Conservation (phyloP, 306 rosid genomes). For the Canavalia gladiata region DNA sequence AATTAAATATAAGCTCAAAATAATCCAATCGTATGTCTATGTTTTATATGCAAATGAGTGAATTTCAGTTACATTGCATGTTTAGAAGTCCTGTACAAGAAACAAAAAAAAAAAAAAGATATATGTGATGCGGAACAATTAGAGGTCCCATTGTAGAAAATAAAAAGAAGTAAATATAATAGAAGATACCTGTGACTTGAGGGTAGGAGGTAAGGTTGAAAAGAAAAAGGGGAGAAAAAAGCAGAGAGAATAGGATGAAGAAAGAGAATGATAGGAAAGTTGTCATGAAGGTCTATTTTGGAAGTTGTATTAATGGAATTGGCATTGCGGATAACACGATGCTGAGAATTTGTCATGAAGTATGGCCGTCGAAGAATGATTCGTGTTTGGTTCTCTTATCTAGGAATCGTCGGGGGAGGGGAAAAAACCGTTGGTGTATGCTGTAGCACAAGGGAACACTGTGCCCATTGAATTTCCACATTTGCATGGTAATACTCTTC, state of each 20-base stretch:
- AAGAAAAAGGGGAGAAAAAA: slow-evolving; percentile 25
- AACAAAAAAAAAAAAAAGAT: neutral
- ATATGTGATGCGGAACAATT: slow-evolving; percentile 3
- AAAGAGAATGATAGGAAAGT: slow-evolving; percentile 34
- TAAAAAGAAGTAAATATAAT: neutral
- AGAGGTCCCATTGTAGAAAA: slow-evolving; percentile 8
- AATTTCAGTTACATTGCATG: neutral
- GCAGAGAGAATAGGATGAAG: slow-evolving; percentile 20
- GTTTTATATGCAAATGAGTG: neutral
- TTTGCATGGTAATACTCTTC: slow-evolving; percentile 2
- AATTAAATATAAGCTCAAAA: neutral
- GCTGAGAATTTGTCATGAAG: slow-evolving; percentile 46
- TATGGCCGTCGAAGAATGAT: slow-evolving; percentile 40
- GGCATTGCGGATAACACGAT: slow-evolving; percentile 49
- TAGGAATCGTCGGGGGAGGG: slow-evolving; percentile 37
- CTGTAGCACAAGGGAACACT: slow-evolving; percentile 19
- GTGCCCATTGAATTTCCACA: neutral
- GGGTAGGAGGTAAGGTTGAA: neutral
- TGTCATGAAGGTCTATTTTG: neutral
- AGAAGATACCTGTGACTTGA: slow-evolving; percentile 43
- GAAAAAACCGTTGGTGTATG: neutral
- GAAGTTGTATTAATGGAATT: slow-evolving; percentile 35
- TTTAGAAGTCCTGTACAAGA: neutral
- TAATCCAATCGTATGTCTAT: neutral
- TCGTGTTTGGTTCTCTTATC: slow-evolving; percentile 17